phyloP scores from a whole-genome alignment of 192 early-diverging fungal species.

The Backusella liffmaniae region DNA sequence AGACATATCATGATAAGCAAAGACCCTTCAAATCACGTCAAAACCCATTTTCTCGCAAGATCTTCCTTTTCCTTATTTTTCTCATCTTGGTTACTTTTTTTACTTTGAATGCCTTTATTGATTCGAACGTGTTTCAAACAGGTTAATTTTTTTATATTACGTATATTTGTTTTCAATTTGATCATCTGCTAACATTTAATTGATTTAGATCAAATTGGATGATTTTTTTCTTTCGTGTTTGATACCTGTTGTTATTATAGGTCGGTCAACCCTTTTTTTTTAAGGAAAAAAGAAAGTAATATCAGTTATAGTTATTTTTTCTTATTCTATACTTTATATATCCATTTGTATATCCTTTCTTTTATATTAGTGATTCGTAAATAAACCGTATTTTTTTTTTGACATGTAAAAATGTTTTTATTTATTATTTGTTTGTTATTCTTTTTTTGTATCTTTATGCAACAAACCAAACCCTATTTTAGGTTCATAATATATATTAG shows the following conservation, averaged over 20 bases:
- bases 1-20: not conserved
- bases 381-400: not conserved
- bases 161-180: not conserved
- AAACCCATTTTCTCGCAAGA: not conserved
- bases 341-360: not conserved
- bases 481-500: not conserved
- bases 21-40: not conserved
- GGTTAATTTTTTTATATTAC: not conserved
- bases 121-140: slow-evolving; percentile 3
- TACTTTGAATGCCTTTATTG: not conserved
- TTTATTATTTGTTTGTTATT: not conserved
- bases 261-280: no score
- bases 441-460: not conserved
- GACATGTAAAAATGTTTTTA: not conserved
- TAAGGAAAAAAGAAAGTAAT: not conserved
- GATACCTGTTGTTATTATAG: not conserved
- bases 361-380: not conserved
- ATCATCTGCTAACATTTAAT: not conserved
- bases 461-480: not conserved
- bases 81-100: not conserved
- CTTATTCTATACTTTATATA: not conserved
- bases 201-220: not conserved
- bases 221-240: not conserved
- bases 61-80: not conserved
- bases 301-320: no score